Conservation (phyloP, 164 flowering plant species). For the Kalanchoe fedtschenkoi region DNA sequence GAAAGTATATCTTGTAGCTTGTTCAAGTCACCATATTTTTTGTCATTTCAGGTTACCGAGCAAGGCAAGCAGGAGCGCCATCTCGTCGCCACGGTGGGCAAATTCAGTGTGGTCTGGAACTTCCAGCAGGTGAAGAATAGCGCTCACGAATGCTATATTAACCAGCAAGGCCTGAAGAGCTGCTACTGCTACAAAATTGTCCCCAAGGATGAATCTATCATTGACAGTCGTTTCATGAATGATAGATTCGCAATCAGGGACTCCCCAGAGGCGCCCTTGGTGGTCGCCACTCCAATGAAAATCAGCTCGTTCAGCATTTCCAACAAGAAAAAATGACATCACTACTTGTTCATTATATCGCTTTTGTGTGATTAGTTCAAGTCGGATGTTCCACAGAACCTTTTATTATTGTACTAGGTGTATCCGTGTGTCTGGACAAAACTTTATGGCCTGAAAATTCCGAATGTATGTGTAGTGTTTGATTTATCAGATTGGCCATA, state of each 20-base stretch:
- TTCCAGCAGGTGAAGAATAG: constrained; percentile 8
- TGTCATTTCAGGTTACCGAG: constrained; percentile 4
- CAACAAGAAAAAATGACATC: constrained; percentile 10
- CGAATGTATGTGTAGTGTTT: too few species aligned
- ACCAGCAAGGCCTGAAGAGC: constrained; percentile 7
- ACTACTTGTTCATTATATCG: neutral
- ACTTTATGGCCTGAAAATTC: too few species aligned
- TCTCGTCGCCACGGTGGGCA: constrained; percentile 8
- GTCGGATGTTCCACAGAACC: too few species aligned
- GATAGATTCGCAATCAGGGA: constrained; percentile 8
- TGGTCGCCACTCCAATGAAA: constrained; percentile 44
- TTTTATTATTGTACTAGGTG: too few species aligned
- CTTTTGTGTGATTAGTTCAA: neutral
- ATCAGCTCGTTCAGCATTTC: constrained; percentile 41
- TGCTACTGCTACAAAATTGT: constrained; percentile 11
- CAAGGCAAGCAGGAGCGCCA: constrained; percentile 9
- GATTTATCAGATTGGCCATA: too few species aligned
- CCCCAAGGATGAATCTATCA: constrained; percentile 10
- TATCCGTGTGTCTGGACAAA: too few species aligned
- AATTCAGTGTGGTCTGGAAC: constrained; percentile 9
- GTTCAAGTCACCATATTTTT: neutral
- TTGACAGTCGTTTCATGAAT: constrained; percentile 11
- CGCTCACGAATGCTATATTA: constrained; percentile 3
- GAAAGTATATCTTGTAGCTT: neutral
- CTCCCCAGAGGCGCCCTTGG: constrained; percentile 48